A percentile compares a stretch with the other conserved stretches of the same genome.
These are phyloP conservation scores for Aureobasidium sp. DNA, from an alignment of 2,329 filamentous ascomycete genomes.

Conservation along the genomic window DNA sequence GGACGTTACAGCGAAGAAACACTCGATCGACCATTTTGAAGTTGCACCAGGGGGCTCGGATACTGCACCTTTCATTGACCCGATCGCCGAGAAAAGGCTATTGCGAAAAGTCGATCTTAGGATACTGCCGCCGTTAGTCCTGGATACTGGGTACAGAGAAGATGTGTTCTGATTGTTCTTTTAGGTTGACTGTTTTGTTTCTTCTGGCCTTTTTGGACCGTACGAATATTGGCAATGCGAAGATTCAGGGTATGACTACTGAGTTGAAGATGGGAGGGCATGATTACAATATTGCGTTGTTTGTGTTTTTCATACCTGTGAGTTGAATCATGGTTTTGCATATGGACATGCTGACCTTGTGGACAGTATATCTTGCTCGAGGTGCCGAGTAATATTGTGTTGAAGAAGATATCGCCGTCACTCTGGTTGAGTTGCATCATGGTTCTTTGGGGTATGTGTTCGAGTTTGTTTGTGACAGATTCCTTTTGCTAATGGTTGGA, in stretches of 20 bases:
- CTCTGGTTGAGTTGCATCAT: constrained; percentile 30
- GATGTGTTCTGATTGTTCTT: background rate
- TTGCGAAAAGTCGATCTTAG: constrained; percentile 41
- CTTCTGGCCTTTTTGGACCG: constrained; percentile 39
- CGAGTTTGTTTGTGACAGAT: background rate
- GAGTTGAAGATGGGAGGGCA: constrained; percentile 30
- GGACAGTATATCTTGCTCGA: constrained; percentile 19
- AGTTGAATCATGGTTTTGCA: background rate
- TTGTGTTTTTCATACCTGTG: constrained; percentile 27
- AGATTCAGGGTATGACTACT: constrained; percentile 29
- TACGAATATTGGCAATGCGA: constrained; percentile 33
- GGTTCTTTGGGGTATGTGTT: constrained; percentile 25
- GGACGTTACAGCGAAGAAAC: background rate
- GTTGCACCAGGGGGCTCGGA: background rate
- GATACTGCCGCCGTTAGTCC: constrained; percentile 34
- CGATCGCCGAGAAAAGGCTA: constrained; percentile 33
- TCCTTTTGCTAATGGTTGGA: background rate
- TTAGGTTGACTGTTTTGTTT: constrained; percentile 34
- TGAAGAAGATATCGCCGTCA: constrained; percentile 27
- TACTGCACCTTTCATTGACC: background rate
- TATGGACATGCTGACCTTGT: background rate
- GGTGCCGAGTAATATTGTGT: constrained; percentile 27
- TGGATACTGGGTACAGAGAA: background rate
- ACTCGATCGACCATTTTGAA: constrained; percentile 4
- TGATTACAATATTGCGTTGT: constrained; percentile 31